Evolutionary conservation across 2,329 filamentous ascomycete species (phyloP), one percentile per base, ranked within the genome.

Genomic region (Beauveria varroae): DNA sequence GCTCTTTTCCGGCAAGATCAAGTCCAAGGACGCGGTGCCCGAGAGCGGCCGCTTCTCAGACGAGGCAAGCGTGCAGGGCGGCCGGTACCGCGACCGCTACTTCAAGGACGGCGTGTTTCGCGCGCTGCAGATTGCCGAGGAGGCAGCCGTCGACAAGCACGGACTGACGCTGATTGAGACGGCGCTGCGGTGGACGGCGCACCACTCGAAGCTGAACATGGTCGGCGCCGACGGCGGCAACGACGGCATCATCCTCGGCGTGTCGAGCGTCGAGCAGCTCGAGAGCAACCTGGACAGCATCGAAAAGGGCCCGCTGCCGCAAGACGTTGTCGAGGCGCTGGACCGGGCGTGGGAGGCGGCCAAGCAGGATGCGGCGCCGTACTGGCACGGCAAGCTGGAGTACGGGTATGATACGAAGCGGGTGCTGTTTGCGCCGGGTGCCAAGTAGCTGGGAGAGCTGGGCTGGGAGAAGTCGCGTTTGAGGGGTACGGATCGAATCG

Each of bases 1-100:
- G 1, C 76, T 96, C 14, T 89, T 96, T 73, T 88, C 85, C 10
- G 91, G 90, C 65, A 93, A 92, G 75, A 86, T 90, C 78, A 90
- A 88, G 75, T 82, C 83, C 57, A 75, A 76, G 54, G 87, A 91
- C 66, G 72, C 79, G 46, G 73, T 79, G 24, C 89, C 89, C 0
- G 73, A 76, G 0, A 84, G 87, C 62, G 90, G 91, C 14, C 84
- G 90, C 41, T 96, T 88, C 76, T 88, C 85, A 65, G 79, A 88
- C 66, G 74, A 74, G 20, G 69, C 69, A 43, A 83, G 84, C 16
- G 73, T 72, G 14, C 73, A 72, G 44, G 88, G 87, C 6, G 63
- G 66, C 28, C 76, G 78, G 65, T 91, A 91, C 73, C 84, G 88
- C 51, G 72, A 79, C 18, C 81, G 88, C 2, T 93, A 93, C 76